Base-by-base conservation (phyloP, 2,329 filamentous ascomycete species). In the Pseudofabraea citricarpa region DNA sequence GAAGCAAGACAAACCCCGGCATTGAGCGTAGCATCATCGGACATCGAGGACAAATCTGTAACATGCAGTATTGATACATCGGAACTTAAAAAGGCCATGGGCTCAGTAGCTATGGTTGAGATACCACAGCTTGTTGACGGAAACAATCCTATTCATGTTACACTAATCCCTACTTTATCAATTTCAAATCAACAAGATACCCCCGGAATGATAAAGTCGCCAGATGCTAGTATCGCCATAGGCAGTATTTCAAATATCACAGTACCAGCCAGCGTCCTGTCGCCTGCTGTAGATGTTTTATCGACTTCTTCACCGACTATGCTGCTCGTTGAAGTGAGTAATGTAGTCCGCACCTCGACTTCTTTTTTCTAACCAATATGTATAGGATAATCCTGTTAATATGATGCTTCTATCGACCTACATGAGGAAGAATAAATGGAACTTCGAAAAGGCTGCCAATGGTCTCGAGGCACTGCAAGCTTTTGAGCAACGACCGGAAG, bases 391-490 rank as follows among this genome's bases (percentile, higher is more conserved):
- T 39, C 57, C 55, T 6, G 59, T 67, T 45, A 67, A 68, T 36
- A 50, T 68, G 44, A 61, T 64, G 48, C 49, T 60, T n/a, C 49
- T 60, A 3, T 41, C 47, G 18, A 55, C 54, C 2, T 59, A 55
- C 22, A 56, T 59, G 46, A 49, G 45, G 35, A 59, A 58, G 31
- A 49, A 53, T 3, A 49, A 53, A 2, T 55, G 48, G 39, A 56
- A 62, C n/a, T 60, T 61, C 12, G 61, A 63, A 32, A 60, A 57
- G 2, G 41, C 41, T 37, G 71, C 71, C 3, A 66, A 75, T 46
- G 73, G 73, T 8, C 61, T 67, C 2, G 59, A 72, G 52, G 72
- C 72, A 3, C 57, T 74, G 5, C 55, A 72, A 20, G 55, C 59
- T 9, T 73, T 70, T 48, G 60, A 67, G 42, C 47, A 41, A 41